Percentiles rank a stretch among this genome's conserved stretches.
These are phyloP conservation scores for Canavalia gladiata DNA, from an alignment of 306 rosid species.

Conservation along the genomic window DNA sequence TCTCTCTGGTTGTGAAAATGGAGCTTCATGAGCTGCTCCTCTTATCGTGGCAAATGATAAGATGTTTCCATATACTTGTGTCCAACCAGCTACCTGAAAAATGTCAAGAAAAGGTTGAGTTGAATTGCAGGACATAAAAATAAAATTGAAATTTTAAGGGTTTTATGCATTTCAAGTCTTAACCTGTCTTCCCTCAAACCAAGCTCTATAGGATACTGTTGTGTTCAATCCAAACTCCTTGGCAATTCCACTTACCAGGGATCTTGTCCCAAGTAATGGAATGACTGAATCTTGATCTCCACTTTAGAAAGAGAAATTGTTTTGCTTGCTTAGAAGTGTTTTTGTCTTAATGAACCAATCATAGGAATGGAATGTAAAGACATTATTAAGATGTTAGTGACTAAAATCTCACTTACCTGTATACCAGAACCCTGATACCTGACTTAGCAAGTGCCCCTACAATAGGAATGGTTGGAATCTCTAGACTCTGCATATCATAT, in stretches of 20 bases:
- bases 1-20: slow-evolving; percentile 64
- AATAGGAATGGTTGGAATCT: slow-evolving; percentile 53
- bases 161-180: neutral
- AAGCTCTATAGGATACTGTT: slow-evolving; percentile 60
- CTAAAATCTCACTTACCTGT: slow-evolving; percentile 42
- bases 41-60: slow-evolving; percentile 9
- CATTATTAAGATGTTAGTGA: neutral
- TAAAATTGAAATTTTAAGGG: neutral
- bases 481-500: slow-evolving; percentile 53
- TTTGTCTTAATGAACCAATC: neutral
- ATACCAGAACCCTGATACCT: slow-evolving; percentile 61
- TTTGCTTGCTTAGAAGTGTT: slow-evolving; percentile 9
- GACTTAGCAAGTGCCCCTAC: slow-evolving; percentile 56
- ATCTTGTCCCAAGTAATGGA: slow-evolving; percentile 60
- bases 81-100: slow-evolving; percentile 66
- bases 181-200: slow-evolving; percentile 70
- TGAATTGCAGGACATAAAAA: neutral
- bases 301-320: slow-evolving; percentile 34
- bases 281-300: slow-evolving; percentile 67
- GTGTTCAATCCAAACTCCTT: slow-evolving; percentile 52
- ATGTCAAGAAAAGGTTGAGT: neutral
- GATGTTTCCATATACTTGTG: slow-evolving; percentile 27
- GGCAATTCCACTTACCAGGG: slow-evolving; percentile 54
- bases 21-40: slow-evolving; percentile 66
- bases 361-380: neutral